These are phyloP conservation scores for Rhizopus sp. DNA, from an alignment of 371 early-diverging fungal genomes.

Conservation along the genomic window DNA sequence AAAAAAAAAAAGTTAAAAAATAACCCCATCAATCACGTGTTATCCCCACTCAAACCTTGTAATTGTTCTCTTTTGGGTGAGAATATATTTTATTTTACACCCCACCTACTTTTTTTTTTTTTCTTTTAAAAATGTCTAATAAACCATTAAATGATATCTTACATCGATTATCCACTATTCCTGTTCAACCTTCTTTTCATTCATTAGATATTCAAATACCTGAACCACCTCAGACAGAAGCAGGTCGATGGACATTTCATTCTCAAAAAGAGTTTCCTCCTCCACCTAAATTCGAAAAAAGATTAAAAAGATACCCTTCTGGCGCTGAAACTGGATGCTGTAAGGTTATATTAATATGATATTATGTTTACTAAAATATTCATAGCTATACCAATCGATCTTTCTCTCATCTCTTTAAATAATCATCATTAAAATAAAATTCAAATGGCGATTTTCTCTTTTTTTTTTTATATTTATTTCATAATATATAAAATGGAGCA, in stretches of 20 bases:
- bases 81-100: not conserved
- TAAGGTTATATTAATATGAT: slow-evolving; percentile 23
- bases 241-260: slow-evolving; percentile 54
- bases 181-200: slow-evolving; percentile 43
- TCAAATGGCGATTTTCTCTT: not conserved
- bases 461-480: not conserved
- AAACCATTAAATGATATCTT: not conserved
- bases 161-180: slow-evolving; percentile 37
- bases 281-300: slow-evolving; percentile 51
- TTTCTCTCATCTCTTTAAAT: slow-evolving; percentile 40
- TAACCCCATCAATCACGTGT: slow-evolving; percentile 38
- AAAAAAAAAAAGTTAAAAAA: slow-evolving; percentile 4
- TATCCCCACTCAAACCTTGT: slow-evolving; percentile 18
- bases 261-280: slow-evolving; percentile 50
- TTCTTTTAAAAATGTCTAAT: not conserved
- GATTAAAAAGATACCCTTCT: slow-evolving; percentile 43
- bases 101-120: not conserved
- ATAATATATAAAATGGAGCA: slow-evolving; percentile 24
- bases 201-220: slow-evolving; percentile 41
- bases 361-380: not conserved
- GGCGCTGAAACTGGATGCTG: slow-evolving; percentile 53
- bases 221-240: slow-evolving; percentile 53
- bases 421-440: not conserved
- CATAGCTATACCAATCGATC: slow-evolving; percentile 42
- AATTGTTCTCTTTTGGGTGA: not conserved